Evolutionary conservation across 352 stramenopile species (phyloP).

Genomic region (Globisporangium nodosum): DNA sequence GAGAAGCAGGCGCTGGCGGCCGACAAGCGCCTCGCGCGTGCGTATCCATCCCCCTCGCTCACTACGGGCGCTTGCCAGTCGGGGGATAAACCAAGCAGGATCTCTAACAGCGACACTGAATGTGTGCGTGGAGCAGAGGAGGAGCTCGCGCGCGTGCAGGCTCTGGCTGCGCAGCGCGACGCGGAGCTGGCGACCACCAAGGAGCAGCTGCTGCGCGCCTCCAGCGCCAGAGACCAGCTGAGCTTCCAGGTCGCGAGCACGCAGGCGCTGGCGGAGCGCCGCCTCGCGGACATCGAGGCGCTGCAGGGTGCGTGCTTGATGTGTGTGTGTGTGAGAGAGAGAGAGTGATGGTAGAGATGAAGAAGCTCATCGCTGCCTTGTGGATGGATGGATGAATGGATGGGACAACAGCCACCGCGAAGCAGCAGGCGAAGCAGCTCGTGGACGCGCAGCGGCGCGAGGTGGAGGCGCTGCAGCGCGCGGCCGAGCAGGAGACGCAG

Average conservation of each 20-base stretch:
- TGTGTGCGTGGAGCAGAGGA: not conserved
- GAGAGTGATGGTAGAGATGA: not conserved
- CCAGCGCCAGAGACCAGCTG: slow-evolving; percentile 49
- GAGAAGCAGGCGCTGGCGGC: slow-evolving; percentile 39
- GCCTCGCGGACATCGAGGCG: slow-evolving; percentile 52
- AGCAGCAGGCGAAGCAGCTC: slow-evolving; percentile 50
- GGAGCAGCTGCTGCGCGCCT: slow-evolving; percentile 36
- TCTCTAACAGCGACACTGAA: not conserved
- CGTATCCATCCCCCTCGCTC: slow-evolving; percentile 5
- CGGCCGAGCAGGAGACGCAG: slow-evolving; percentile 51
- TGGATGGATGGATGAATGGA: not conserved
- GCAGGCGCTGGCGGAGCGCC: slow-evolving; percentile 49
- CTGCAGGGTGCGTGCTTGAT: slow-evolving; percentile 23
- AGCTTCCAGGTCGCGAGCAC: slow-evolving; percentile 39
- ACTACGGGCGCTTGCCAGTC: no score
- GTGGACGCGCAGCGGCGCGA: slow-evolving; percentile 53
- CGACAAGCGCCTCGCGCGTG: slow-evolving; percentile 46
- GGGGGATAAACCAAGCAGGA: no score
- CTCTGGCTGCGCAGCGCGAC: slow-evolving; percentile 22
- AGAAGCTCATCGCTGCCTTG: not conserved
- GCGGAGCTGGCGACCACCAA: slow-evolving; percentile 24
- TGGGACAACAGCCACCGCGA: slow-evolving; percentile 21
- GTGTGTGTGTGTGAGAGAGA: not conserved
- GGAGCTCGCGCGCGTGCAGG: slow-evolving; percentile 21
- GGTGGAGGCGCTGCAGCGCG: slow-evolving; percentile 56